A percentile compares a stretch with the other conserved stretches of the same genome.
phyloP scores from a whole-genome alignment of 2,329 filamentous ascomycete species.

The Aspergillus brunneoviolaceus region DNA sequence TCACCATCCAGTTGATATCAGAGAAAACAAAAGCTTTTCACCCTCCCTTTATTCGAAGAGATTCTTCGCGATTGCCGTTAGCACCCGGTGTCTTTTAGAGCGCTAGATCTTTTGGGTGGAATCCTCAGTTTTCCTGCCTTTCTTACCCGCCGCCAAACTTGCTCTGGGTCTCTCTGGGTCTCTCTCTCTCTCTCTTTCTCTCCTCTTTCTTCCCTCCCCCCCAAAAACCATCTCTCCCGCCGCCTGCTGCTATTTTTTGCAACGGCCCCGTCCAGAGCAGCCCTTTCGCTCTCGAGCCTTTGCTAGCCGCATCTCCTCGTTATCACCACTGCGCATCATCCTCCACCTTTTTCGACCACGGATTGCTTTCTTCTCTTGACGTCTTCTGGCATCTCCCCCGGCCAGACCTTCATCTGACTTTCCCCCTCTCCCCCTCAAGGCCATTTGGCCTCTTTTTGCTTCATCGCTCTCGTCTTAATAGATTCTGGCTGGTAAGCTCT shows the following conservation, averaged over 20 bases:
- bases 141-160: not conserved
- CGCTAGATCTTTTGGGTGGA: conserved; percentile 13
- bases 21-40: not conserved
- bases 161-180: not conserved
- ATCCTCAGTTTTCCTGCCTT: not conserved
- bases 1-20: not conserved
- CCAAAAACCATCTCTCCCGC: not conserved
- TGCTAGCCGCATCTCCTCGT: conserved; percentile 21
- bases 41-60: not conserved
- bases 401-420: conserved; percentile 24
- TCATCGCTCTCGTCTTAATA: conserved; percentile 26
- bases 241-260: conserved; percentile 10
- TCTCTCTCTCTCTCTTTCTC: conserved; percentile 15
- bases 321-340: conserved; percentile 18
- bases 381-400: conserved; percentile 24
- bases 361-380: conserved; percentile 16
- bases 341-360: conserved; percentile 17
- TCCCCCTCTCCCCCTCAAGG: conserved; percentile 23
- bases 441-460: conserved; percentile 30
- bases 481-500: conserved; percentile 31
- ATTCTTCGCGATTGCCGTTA: conserved; percentile 5
- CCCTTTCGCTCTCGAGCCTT: conserved; percentile 11
- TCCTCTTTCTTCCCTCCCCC: conserved; percentile 8
- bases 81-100: not conserved
- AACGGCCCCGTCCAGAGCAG: conserved; percentile 10